Conservation (phyloP, 2,329 filamentous ascomycete species). For the Stagonosporopsis rhizophila region DNA sequence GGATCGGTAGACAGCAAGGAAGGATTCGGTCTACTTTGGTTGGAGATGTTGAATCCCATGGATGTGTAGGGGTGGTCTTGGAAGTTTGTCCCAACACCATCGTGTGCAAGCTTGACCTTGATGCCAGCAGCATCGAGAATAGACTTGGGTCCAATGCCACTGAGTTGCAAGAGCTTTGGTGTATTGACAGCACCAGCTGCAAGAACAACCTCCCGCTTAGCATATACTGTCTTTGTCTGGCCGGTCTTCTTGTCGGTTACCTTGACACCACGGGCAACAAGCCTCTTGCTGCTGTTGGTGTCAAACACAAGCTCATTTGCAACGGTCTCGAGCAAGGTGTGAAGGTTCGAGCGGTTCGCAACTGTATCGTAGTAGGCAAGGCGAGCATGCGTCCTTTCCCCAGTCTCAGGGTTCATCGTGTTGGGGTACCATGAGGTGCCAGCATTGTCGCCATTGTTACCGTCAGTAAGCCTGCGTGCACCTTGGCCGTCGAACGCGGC, state of each 20-base stretch:
- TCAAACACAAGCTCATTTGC: slow-evolving; percentile 35
- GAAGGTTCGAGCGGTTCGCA: slow-evolving; percentile 38
- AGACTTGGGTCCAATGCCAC: slow-evolving; percentile 40
- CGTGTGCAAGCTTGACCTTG: slow-evolving; percentile 32
- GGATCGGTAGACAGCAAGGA: slow-evolving; percentile 28
- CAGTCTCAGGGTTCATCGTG: slow-evolving; percentile 42
- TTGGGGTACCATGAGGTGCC: slow-evolving; percentile 49
- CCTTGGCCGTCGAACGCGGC: slow-evolving; percentile 34
- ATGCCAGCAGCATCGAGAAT: slow-evolving; percentile 39
- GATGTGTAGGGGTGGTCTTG: slow-evolving; percentile 42
- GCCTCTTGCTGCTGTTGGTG: slow-evolving; percentile 21
- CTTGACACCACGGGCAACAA: slow-evolving; percentile 36
- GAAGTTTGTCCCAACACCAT: slow-evolving; percentile 45
- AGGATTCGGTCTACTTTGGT: slow-evolving; percentile 32
- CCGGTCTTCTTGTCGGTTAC: slow-evolving; percentile 29
- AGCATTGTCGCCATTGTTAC: slow-evolving; percentile 36
- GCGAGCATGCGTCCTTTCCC: slow-evolving; percentile 41
- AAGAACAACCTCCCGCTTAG: slow-evolving; percentile 62
- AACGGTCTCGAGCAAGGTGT: slow-evolving; percentile 31
- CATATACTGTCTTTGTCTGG: slow-evolving; percentile 29
- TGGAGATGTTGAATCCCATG: slow-evolving; percentile 30
- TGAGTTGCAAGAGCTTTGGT: slow-evolving; percentile 57
- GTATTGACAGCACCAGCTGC: slow-evolving; percentile 65
- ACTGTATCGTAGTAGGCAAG: slow-evolving; percentile 43
- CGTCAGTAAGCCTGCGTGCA: slow-evolving; percentile 27